Percentiles rank a stretch among this genome's conserved stretches.
Evolutionary conservation across 306 rosid genomes (phyloP).

Genomic region (Sicyos baderoa): DNA sequence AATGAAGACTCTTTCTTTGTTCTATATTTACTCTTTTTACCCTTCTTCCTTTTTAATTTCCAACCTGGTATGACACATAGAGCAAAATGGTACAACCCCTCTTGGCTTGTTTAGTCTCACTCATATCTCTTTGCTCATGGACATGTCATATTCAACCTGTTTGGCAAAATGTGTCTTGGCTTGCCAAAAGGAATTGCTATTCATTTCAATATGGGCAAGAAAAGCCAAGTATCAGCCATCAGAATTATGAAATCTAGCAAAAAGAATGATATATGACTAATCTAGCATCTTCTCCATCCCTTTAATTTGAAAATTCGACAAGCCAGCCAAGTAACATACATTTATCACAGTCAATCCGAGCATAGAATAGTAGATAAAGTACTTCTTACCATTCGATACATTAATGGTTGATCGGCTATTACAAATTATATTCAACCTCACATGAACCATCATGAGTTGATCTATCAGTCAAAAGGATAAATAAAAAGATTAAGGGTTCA

Average conservation of each 20-base stretch:
- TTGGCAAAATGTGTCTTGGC: constrained; percentile 31
- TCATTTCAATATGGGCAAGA: constrained; percentile 5
- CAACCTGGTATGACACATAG: not conserved
- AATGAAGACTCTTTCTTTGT: constrained; percentile 10
- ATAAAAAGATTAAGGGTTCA: no score
- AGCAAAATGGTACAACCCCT: constrained; percentile 12
- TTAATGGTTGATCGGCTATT: not conserved
- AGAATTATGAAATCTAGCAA: constrained; percentile 4
- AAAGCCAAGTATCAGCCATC: constrained; percentile 10
- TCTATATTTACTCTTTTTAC: not conserved
- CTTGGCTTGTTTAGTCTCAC: constrained; percentile 37
- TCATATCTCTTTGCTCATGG: constrained; percentile 65
- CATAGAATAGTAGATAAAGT: not conserved
- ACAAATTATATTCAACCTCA: not conserved
- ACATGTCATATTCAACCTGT: constrained; percentile 37
- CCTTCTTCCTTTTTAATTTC: constrained; percentile 5
- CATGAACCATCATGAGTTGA: no score
- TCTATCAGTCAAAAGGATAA: no score
- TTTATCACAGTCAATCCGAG: not conserved
- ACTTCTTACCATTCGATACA: not conserved
- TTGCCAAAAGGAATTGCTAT: not conserved
- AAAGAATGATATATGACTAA: constrained; percentile 2
- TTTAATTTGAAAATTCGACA: not conserved
- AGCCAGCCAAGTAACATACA: no score
- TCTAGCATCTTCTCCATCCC: not conserved